These are phyloP conservation scores for Paecilomyces formosus DNA, from an alignment of 2,329 filamentous ascomycete genomes.

Conservation along the genomic window DNA sequence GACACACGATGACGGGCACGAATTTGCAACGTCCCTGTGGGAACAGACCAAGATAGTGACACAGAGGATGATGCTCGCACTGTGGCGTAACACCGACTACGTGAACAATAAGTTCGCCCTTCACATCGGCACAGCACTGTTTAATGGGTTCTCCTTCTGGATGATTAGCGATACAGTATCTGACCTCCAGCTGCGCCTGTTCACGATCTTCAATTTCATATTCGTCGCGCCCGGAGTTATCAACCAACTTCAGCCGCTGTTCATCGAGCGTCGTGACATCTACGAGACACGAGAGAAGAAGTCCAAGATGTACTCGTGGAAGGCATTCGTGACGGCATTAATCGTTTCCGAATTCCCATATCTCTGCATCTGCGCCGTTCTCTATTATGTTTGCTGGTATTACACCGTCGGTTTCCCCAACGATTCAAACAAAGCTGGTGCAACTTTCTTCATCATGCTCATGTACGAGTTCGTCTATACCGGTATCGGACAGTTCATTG, in stretches of 20 bases:
- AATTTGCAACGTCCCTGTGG: constrained; percentile 59
- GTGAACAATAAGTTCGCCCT: constrained; percentile 56
- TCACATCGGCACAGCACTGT: constrained; percentile 43
- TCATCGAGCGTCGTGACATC: constrained; percentile 61
- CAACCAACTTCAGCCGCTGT: constrained; percentile 53
- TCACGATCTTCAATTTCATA: constrained; percentile 59
- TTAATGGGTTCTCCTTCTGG: constrained; percentile 56
- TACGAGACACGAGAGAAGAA: constrained; percentile 61
- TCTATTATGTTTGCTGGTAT: constrained; percentile 68
- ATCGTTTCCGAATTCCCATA: constrained; percentile 62
- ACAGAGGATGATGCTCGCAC: constrained; percentile 56
- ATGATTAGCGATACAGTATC: constrained; percentile 55
- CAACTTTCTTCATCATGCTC: constrained; percentile 62
- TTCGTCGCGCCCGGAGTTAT: constrained; percentile 42
- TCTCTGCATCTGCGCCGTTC: constrained; percentile 51
- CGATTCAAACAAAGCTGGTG: constrained; percentile 37
- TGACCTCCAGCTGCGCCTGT: constrained; percentile 67
- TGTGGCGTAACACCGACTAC: constrained; percentile 62
- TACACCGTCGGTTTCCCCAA: constrained; percentile 60
- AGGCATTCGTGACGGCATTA: constrained; percentile 61
- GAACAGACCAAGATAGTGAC: constrained; percentile 59
- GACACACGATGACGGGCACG: constrained; percentile 38
- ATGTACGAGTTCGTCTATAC: constrained; percentile 66
- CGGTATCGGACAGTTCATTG: constrained; percentile 71
- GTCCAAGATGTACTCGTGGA: constrained; percentile 63